phyloP scores from a whole-genome alignment of 805 yeast genomes.

The Starmerella roubikii region DNA sequence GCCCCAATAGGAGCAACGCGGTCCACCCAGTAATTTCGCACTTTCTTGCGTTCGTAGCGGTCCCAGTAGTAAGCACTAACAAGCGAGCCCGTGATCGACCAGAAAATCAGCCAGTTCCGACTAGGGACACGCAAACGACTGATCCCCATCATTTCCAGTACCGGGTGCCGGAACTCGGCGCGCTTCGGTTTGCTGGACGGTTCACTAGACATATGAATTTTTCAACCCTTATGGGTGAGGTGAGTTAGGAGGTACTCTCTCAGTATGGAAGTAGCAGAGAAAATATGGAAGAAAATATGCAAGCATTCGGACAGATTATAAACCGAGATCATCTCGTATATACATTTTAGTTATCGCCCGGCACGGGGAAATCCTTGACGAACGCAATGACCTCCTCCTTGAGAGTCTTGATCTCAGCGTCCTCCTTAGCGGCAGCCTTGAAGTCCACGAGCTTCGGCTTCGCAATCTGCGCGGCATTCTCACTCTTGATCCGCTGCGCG shows the following conservation, averaged over 20 bases:
- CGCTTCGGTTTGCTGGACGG: no score
- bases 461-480: constrained; percentile 46
- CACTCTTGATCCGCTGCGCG: constrained; percentile 52
- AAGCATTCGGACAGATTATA: not conserved
- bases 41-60: constrained; percentile 51
- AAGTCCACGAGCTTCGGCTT: constrained; percentile 47
- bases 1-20: constrained; percentile 43
- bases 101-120: constrained; percentile 84
- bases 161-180: constrained; percentile 40
- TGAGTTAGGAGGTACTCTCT: no score
- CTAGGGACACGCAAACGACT: constrained; percentile 69
- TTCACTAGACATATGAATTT: no score
- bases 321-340: not conserved
- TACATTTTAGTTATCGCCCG: constrained; percentile 26
- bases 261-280: not conserved
- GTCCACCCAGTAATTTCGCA: constrained; percentile 52
- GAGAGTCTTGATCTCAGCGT: constrained; percentile 45
- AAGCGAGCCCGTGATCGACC: constrained; percentile 51
- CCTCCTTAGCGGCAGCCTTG: constrained; percentile 48
- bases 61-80: constrained; percentile 76
- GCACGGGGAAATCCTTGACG: constrained; percentile 72
- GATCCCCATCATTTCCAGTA: constrained; percentile 72
- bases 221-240: no score
- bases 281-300: not conserved
- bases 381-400: constrained; percentile 56